These are phyloP conservation scores for Porphyrellus cyaneotinctus DNA, from an alignment of 768 basidiomycete genomes.

Conservation along the genomic window DNA sequence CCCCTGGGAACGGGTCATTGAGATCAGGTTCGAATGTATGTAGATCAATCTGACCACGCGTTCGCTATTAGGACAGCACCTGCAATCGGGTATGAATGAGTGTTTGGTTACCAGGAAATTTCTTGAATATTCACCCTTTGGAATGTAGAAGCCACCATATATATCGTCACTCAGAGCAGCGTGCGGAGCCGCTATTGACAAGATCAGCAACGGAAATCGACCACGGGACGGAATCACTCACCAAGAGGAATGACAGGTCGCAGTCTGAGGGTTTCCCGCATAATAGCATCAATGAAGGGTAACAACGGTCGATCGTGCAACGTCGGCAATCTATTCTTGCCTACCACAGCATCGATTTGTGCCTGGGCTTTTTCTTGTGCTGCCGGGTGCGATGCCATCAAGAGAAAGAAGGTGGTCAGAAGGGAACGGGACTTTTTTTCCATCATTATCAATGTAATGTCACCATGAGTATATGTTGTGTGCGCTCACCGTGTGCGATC, in stretches of 20 bases:
- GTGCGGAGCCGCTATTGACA: not conserved
- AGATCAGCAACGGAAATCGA: not conserved
- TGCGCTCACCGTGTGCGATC: not conserved
- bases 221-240: not conserved
- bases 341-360: constrained; percentile 10
- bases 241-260: too few species aligned
- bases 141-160: not conserved
- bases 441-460: not conserved
- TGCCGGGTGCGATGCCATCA: not conserved
- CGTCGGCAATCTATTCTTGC: not conserved
- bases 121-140: not conserved
- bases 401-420: not conserved
- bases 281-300: not conserved
- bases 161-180: not conserved
- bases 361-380: constrained; percentile 5
- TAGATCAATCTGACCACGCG: constrained; percentile 11
- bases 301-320: not conserved
- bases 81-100: not conserved
- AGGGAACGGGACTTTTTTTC: not conserved
- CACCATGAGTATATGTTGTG: not conserved
- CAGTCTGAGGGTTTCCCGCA: too few species aligned
- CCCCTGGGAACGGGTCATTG: not conserved
- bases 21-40: not conserved
- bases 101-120: not conserved
- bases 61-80: constrained; percentile 4